phyloP scores from a whole-genome alignment of 441 rosid genomes.

The Isatis lusitanica region DNA sequence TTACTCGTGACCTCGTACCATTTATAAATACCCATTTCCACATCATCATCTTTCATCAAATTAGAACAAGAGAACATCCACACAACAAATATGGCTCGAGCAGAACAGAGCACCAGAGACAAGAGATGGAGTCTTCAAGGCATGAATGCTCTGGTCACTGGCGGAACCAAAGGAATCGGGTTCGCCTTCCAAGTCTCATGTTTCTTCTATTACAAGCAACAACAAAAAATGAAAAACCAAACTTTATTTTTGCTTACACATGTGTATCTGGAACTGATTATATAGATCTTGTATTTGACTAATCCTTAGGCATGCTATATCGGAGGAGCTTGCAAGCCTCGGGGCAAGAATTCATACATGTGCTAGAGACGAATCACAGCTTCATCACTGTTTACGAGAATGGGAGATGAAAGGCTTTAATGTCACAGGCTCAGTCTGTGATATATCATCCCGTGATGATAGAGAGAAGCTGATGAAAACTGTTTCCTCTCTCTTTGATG shows the following conservation, averaged over 20 bases:
- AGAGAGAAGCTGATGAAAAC: constrained; percentile 14
- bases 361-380: constrained; percentile 28
- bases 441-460: not conserved
- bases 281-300: not conserved
- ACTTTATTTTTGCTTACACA: not conserved
- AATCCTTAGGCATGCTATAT: constrained; percentile 21
- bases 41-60: too few relatives aligned
- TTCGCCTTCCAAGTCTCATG: constrained; percentile 11
- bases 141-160: constrained; percentile 19
- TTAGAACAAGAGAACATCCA: too few relatives aligned
- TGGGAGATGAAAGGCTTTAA: constrained; percentile 36
- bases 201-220: not conserved
- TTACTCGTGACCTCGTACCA: too few relatives aligned
- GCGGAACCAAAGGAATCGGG: constrained; percentile 22
- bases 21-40: too few relatives aligned
- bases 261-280: not conserved
- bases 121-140: constrained; percentile 23
- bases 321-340: constrained; percentile 34
- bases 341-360: constrained; percentile 38
- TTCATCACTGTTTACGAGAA: constrained; percentile 28
- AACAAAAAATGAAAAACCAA: not conserved
- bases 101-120: not conserved
- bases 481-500: not conserved
- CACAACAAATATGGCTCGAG: too few relatives aligned
- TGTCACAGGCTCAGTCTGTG: constrained; percentile 39